Conservation (phyloP, 108 stramenopile genomes). For the Nitzschia inconspicua region DNA sequence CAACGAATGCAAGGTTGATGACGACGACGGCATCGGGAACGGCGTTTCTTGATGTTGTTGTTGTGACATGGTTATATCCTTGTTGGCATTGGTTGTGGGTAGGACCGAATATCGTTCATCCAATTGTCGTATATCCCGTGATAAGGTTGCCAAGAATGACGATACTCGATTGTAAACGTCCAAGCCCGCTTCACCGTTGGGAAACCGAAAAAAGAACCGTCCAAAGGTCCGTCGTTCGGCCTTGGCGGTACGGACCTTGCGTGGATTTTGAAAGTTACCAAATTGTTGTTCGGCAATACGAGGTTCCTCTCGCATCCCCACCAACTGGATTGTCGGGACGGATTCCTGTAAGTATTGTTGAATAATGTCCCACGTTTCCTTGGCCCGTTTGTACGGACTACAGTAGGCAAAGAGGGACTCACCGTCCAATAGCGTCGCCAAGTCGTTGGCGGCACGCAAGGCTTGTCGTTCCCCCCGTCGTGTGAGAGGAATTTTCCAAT, state of each 20-base stretch:
- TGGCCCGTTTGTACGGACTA: conserved; percentile 55
- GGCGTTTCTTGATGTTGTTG: too few species aligned
- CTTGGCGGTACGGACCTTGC: conserved; percentile 52
- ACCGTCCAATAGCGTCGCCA: conserved; percentile 19
- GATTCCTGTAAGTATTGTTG: conserved; percentile 8
- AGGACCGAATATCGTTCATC: conserved; percentile 12
- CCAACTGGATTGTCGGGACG: conserved; percentile 27
- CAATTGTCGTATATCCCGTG: conserved; percentile 60
- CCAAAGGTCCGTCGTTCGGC: conserved; percentile 48
- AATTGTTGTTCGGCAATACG: conserved; percentile 78
- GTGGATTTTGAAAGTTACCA: conserved; percentile 70
- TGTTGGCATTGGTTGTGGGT: not conserved
- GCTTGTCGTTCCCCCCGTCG: conserved; percentile 31
- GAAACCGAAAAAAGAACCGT: conserved; percentile 58
- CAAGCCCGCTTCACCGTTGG: conserved; percentile 47
- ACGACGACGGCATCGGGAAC: too few species aligned
- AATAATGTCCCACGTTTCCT: conserved; percentile 37
- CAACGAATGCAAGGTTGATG: not conserved
- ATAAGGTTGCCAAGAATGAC: conserved; percentile 68
- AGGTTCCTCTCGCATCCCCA: conserved; percentile 66
- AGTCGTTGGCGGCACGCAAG: conserved; percentile 22
- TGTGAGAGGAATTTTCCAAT: conserved; percentile 72
- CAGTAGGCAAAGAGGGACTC: conserved; percentile 31
- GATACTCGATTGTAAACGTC: conserved; percentile 52
- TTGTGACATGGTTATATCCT: too few species aligned